A percentile compares a stretch with the other conserved stretches of the same genome.
These are phyloP conservation scores for Exophiala sp. DNA, from an alignment of 2,329 filamentous ascomycete genomes.

Conservation along the genomic window DNA sequence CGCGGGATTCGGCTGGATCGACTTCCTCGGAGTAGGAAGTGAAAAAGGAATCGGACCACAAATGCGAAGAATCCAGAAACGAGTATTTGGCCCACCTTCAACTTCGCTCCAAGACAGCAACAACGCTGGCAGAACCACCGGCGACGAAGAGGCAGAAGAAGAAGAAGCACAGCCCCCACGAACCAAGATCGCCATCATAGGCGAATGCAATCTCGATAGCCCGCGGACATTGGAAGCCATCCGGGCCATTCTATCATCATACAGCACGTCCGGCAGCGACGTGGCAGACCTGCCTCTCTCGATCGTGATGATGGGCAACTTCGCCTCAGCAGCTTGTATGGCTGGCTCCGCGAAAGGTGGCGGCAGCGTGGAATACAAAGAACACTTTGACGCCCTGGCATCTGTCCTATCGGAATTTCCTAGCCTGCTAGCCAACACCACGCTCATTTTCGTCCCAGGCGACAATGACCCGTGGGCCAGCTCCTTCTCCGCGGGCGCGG, in stretches of 20 bases:
- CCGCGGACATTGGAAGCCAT: constrained; percentile 76
- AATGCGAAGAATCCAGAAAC: constrained; percentile 74
- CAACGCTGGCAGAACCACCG: constrained; percentile 8
- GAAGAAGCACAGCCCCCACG: constrained; percentile 31
- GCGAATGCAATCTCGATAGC: constrained; percentile 80
- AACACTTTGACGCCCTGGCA: constrained; percentile 85
- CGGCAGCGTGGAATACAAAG: constrained; percentile 92
- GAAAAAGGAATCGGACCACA: constrained; percentile 74
- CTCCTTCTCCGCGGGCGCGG: constrained; percentile 55
- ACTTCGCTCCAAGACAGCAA: constrained; percentile 33
- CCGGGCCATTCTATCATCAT: constrained; percentile 68
- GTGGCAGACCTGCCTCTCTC: constrained; percentile 61
- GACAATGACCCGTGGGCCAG: constrained; percentile 98
- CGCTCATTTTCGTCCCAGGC: constrained; percentile 88
- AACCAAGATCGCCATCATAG: constrained; percentile 64
- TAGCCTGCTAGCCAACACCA: constrained; percentile 67
- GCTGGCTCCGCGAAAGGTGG: constrained; percentile 60
- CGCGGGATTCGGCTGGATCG: constrained; percentile 94
- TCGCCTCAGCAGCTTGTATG: constrained; percentile 55
- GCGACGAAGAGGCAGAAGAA: constrained; percentile 20
- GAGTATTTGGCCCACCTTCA: constrained; percentile 48
- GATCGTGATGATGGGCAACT: constrained; percentile 83
- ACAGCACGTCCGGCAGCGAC: constrained; percentile 55
- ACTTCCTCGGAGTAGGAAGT: constrained; percentile 87
- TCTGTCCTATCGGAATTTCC: constrained; percentile 78